phyloP scores from a whole-genome alignment of 2,329 filamentous ascomycete species.

The Arthrobotrys conoides region DNA sequence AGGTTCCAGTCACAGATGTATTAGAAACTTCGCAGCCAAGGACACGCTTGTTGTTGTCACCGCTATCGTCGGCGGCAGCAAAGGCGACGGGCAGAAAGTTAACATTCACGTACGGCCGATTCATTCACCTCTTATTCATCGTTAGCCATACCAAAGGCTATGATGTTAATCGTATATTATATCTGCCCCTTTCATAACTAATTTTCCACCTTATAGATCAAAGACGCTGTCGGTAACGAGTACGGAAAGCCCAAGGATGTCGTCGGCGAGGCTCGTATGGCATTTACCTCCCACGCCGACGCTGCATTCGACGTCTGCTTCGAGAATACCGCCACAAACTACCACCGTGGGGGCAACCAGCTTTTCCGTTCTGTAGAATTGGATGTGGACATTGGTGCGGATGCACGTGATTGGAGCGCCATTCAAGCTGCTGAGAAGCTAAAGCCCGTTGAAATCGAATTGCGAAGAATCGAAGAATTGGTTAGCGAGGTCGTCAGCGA shows the following conservation, averaged over 20 bases:
- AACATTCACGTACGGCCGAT: constrained; percentile 83
- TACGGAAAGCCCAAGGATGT: constrained; percentile 93
- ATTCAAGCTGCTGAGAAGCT: constrained; percentile 98
- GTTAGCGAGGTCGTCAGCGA: constrained; percentile 88
- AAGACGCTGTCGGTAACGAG: constrained; percentile 94
- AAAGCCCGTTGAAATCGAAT: constrained; percentile 94
- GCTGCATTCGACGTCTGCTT: constrained; percentile 97
- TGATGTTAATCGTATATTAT: no score
- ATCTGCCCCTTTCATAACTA: not conserved
- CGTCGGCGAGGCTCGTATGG: constrained; percentile 89
- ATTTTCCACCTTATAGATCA: constrained; percentile 75
- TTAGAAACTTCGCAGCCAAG: constrained; percentile 93
- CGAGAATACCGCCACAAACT: constrained; percentile 77
- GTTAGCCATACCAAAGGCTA: not conserved
- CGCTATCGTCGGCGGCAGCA: constrained; percentile 84
- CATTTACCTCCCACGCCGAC: constrained; percentile 93
- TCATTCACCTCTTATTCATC: not conserved
- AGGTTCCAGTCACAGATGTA: constrained; percentile 81
- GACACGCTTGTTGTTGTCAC: constrained; percentile 97
- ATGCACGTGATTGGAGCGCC: constrained; percentile 97
- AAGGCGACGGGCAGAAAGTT: constrained; percentile 91
- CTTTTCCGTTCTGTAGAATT: constrained; percentile 74
- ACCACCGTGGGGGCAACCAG: constrained; percentile 61
- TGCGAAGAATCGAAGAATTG: constrained; percentile 91
- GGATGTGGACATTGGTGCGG: constrained; percentile 95